Evolutionary conservation across 106 monocot species (phyloP), one percentile per base, ranked within the genome.

Genomic region (Ottelia alismoides): DNA sequence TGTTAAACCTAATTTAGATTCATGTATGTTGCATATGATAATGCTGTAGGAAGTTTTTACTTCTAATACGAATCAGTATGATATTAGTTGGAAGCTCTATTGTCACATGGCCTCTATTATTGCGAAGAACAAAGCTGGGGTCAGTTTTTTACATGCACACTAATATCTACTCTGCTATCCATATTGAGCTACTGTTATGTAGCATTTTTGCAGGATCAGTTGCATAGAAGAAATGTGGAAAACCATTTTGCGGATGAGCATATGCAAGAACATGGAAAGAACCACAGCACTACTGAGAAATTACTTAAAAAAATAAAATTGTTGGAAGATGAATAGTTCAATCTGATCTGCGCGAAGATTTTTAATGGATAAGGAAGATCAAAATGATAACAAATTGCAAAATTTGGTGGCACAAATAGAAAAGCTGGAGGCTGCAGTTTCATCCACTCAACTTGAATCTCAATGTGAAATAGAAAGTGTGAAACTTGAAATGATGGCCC

Each of bases 381-480:
- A n/a, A 30, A 82, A 75, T 64, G 71, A 82, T 31, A 58, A 70
- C 3, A 65, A 86, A 44, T 71, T 79, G 25, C 55, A 64, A 45
- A 76, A 79, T 16, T 78, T 60, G 27, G 60, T 32, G n/a, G 54
- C 62, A 56, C 64, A 59, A 11, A 67, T 91, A 55, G 70, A 78
- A 51, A 75, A 70, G 44, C 76, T 91, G 23, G 91, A 91, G 63
- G 45, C 35, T 31, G 22, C 52, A 43, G 17, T 78, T 61, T 74
- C 70, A 53, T 74, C 65, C 32, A 27, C 58, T 52, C 31, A 68
- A 17, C 71, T 92, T 47, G 86, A 86, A 65, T 82, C 72, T 24
- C 78, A 86, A 59, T 92, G 82, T 74, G 86, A 92, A 63, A 57
- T 86, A 72, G 92, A 92, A 70, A 76, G 79, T 55, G 68, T 92